phyloP scores from a whole-genome alignment of 2,329 filamentous ascomycete genomes.

The Scedosporium aurantiacum region DNA sequence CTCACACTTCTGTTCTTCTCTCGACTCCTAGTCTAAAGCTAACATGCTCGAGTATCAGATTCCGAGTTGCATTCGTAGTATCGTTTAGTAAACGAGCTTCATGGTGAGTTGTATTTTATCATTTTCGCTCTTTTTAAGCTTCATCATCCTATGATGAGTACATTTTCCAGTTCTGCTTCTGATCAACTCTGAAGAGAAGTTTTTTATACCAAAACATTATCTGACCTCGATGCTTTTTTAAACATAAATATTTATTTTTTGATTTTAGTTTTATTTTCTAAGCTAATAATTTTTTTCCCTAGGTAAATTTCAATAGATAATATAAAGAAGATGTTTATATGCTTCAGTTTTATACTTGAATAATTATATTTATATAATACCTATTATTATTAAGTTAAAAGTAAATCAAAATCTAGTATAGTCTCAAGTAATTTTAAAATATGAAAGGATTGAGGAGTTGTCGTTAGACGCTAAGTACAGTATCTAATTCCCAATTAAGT shows the following conservation, averaged over 20 bases:
- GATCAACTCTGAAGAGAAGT: constrained; percentile 51
- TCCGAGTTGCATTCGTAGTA: too few relatives aligned
- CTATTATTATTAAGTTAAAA: too few relatives aligned
- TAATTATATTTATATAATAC: too few relatives aligned
- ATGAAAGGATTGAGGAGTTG: too few relatives aligned
- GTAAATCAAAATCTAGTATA: too few relatives aligned
- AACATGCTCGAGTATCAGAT: neutral
- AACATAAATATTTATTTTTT: neutral
- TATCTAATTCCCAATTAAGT: too few relatives aligned
- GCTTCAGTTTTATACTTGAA: too few relatives aligned
- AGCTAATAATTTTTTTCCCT: neutral
- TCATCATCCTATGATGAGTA: constrained; percentile 46
- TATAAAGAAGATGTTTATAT: too few relatives aligned
- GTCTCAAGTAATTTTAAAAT: too few relatives aligned
- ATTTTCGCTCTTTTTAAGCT: constrained; percentile 1
- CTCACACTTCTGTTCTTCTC: constrained; percentile 7
- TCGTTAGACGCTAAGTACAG: too few relatives aligned
- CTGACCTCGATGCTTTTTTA: neutral
- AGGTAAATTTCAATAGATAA: too few relatives aligned
- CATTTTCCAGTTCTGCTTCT: constrained; percentile 64
- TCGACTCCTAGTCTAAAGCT: neutral
- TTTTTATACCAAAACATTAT: constrained; percentile 42
- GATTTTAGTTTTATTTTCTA: neutral
- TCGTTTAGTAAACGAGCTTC: too few relatives aligned
- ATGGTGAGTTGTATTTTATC: neutral